A percentile compares a stretch with the other conserved stretches of the same genome.
Conservation (phyloP, 805 yeast genomes). For the Candida yuanshanica region DNA sequence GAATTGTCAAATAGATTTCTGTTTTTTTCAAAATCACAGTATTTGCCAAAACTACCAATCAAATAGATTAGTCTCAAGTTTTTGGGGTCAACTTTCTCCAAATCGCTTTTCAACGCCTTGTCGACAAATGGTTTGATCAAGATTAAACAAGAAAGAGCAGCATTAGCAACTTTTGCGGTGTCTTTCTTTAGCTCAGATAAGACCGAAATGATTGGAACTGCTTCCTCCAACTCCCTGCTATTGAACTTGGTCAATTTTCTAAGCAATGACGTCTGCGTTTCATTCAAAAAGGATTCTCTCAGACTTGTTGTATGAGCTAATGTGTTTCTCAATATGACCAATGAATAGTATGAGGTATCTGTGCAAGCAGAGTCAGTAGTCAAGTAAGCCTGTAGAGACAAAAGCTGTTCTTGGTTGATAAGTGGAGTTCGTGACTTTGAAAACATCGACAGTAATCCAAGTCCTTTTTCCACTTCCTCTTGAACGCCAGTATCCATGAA, state of each 20-base stretch:
- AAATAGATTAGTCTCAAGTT: slow-evolving; percentile 53
- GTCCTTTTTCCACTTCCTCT: slow-evolving; percentile 27
- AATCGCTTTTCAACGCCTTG: slow-evolving; percentile 21
- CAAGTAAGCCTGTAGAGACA: slow-evolving; percentile 60
- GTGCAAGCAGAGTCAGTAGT: slow-evolving; percentile 40
- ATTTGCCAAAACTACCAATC: slow-evolving; percentile 66
- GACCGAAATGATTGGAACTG: slow-evolving; percentile 63
- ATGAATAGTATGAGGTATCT: slow-evolving; percentile 39
- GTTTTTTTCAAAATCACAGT: slow-evolving; percentile 52
- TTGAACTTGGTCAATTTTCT: slow-evolving; percentile 54
- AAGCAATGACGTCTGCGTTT: slow-evolving; percentile 48
- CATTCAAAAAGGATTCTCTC: slow-evolving; percentile 43
- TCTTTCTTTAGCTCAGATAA: slow-evolving; percentile 43
- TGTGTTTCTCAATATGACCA: slow-evolving; percentile 48
- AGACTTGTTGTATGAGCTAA: slow-evolving; percentile 40
- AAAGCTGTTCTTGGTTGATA: slow-evolving; percentile 60
- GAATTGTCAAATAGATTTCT: slow-evolving; percentile 32
- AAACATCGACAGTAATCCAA: slow-evolving; percentile 51
- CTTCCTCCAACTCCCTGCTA: slow-evolving; percentile 59
- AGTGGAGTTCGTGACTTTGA: slow-evolving; percentile 48
- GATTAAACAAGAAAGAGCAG: slow-evolving; percentile 56
- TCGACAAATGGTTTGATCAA: slow-evolving; percentile 43
- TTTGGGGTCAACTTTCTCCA: slow-evolving; percentile 35
- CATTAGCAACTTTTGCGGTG: slow-evolving; percentile 47
- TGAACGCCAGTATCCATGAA: slow-evolving; percentile 24